These are phyloP conservation scores for Excoecaria agallocha DNA, from an alignment of 345 rosid genomes.

Conservation along the genomic window DNA sequence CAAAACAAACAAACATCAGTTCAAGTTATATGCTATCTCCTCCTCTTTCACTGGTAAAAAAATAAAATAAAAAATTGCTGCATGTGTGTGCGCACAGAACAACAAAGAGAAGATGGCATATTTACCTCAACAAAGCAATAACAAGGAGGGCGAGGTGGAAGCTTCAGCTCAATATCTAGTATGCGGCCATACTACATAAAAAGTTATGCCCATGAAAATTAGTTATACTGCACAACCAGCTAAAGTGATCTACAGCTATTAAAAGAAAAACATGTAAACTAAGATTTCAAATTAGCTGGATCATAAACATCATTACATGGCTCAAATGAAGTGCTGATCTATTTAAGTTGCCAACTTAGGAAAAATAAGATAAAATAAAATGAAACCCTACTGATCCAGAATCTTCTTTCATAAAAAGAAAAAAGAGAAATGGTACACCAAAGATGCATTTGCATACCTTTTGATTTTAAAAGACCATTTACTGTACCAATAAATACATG, in stretches of 20 bases:
- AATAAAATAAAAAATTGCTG: not conserved
- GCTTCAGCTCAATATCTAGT: constrained; percentile 86
- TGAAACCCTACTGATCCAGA: no score
- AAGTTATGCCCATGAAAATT: not conserved
- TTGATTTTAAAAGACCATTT: not conserved
- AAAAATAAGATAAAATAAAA: no score
- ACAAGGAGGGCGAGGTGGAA: constrained; percentile 94
- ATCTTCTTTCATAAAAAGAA: not conserved
- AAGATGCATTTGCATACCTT: not conserved
- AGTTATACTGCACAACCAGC: not conserved
- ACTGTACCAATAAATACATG: no score
- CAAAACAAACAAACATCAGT: constrained; percentile 7
- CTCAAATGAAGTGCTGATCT: not conserved
- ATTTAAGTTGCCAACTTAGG: no score
- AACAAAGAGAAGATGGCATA: not conserved
- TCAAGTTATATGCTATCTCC: not conserved
- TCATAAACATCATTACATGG: not conserved
- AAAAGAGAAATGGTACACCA: not conserved
- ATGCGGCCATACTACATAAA: constrained; percentile 78
- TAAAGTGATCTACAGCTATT: not conserved
- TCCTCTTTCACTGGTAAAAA: not conserved
- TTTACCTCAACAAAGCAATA: constrained; percentile 95
- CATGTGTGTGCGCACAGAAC: not conserved
- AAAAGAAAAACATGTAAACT: not conserved
- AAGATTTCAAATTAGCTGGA: not conserved